Base-by-base conservation (phyloP, 2,329 filamentous ascomycete genomes). In the Aspergillus tamarii region DNA sequence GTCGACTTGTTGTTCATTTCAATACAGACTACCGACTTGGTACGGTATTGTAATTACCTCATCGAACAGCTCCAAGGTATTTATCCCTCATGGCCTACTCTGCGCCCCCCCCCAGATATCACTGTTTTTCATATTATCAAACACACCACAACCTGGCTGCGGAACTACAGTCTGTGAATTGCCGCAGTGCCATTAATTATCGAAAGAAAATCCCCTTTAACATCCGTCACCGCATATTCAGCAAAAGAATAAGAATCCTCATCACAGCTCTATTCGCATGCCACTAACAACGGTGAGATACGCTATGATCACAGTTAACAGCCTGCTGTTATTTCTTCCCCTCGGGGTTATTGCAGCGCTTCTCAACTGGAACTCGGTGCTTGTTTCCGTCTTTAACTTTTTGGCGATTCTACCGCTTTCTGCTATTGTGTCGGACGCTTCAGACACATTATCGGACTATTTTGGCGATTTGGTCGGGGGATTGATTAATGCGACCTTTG, bases 321-420 rank as follows among this genome's bases (percentile, higher is more conserved):
- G 28, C 36, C 79, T 96, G 21, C 81, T 95, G 21, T 62, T 95
- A 10, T 87, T 88, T 28, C 91, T 91, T 0, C 91, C 92, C 0
- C 84, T 89, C 14, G 92, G 92, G 19, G 90, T 95, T 66, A 89
- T 85, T 2, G 78, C 93, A 57, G 85, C 90, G 70, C 91, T 88
- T 70, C 78, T 87, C 19, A 70, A 78, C 12, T 78, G 89, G 64
- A 82, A 84, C 73, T 80, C 82, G 8, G 82, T 88, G 54, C 82
- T 83, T n/a, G 82, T 93, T 59, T 96, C 96, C 72, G 85, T 92
- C 59, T 85, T 95, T 80, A 96, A 96, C 80, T 96, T 96, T 73
- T 84, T 96, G 65, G 84, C 85, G 61, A 86, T 87, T 70, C 78
- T 87, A 55, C 85, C 85, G 7, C 78, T 87, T 56, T 85, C 84